Conservation (phyloP, 116 monocot genomes). For the Posidonia oceanica region DNA sequence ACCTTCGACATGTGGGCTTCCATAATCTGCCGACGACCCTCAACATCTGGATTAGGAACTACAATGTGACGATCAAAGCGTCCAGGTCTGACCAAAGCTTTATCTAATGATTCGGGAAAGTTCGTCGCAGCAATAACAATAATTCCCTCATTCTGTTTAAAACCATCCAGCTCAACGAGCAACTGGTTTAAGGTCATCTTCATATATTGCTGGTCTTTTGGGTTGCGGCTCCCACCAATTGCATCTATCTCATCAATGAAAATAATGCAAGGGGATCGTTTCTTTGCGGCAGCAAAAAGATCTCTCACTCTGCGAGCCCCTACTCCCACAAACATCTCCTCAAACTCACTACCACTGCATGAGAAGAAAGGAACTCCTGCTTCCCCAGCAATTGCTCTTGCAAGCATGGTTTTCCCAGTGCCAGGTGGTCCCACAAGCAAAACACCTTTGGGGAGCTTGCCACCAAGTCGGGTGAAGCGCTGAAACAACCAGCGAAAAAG, state of each 20-base stretch:
- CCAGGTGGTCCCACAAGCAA: slow-evolving; percentile 92
- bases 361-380: slow-evolving; percentile 92
- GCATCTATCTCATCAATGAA: slow-evolving; percentile 97
- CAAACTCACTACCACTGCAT: slow-evolving; percentile 95
- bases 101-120: slow-evolving; percentile 88
- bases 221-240: slow-evolving; percentile 90
- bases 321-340: slow-evolving; percentile 96
- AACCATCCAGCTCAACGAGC: slow-evolving; percentile 86
- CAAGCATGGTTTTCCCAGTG: slow-evolving; percentile 95
- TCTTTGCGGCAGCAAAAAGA: slow-evolving; percentile 80
- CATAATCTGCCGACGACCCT: slow-evolving; percentile 77
- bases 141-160: slow-evolving; percentile 93
- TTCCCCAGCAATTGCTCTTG: slow-evolving; percentile 93
- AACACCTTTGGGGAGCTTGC: slow-evolving; percentile 90
- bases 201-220: slow-evolving; percentile 96
- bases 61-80: slow-evolving; percentile 94
- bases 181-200: slow-evolving; percentile 92
- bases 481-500: slow-evolving; percentile 13
- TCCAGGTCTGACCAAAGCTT: slow-evolving; percentile 81
- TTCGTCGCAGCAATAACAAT: slow-evolving; percentile 93
- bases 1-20: slow-evolving; percentile 99
- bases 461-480: slow-evolving; percentile 88
- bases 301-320: slow-evolving; percentile 85
- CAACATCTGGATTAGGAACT: slow-evolving; percentile 90
- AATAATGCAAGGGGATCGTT: slow-evolving; percentile 82